Percentiles rank a stretch among this genome's conserved stretches.
phyloP scores from a whole-genome alignment of 371 early-diverging fungal genomes.

The Mortierella sp. region DNA sequence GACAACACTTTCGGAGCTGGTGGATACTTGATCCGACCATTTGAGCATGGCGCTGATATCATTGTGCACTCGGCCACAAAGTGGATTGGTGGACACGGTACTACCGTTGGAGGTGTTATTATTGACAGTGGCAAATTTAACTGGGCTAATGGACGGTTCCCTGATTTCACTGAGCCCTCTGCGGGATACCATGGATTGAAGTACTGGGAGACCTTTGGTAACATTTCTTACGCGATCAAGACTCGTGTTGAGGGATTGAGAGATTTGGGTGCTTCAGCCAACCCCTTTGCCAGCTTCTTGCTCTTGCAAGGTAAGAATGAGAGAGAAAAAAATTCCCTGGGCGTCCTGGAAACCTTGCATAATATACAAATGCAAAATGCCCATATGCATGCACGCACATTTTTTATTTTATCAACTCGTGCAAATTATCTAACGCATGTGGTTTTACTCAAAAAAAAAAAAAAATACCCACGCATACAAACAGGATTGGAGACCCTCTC shows the following conservation, averaged over 20 bases:
- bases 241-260: conserved; percentile 86
- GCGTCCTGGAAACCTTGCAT: no score
- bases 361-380: no score
- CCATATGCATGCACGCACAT: background rate
- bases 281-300: conserved; percentile 89
- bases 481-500: conserved; percentile 85
- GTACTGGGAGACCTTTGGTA: conserved; percentile 89
- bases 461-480: background rate
- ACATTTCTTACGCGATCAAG: conserved; percentile 79
- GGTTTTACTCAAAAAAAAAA: background rate
- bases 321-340: background rate
- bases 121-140: conserved; percentile 88
- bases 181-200: conserved; percentile 88
- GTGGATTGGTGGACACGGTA: conserved; percentile 91
- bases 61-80: conserved; percentile 92
- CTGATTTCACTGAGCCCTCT: conserved; percentile 86
- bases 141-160: conserved; percentile 92
- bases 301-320: conserved; percentile 76
- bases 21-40: conserved; percentile 87
- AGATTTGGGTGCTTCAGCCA: conserved; percentile 86
- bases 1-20: conserved; percentile 95
- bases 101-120: conserved; percentile 89
- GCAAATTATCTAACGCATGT: background rate
- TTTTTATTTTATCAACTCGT: background rate
- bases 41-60: conserved; percentile 94